Conservation (phyloP, 495 filamentous ascomycete species). For the Massariosphaeria phaeospora region DNA sequence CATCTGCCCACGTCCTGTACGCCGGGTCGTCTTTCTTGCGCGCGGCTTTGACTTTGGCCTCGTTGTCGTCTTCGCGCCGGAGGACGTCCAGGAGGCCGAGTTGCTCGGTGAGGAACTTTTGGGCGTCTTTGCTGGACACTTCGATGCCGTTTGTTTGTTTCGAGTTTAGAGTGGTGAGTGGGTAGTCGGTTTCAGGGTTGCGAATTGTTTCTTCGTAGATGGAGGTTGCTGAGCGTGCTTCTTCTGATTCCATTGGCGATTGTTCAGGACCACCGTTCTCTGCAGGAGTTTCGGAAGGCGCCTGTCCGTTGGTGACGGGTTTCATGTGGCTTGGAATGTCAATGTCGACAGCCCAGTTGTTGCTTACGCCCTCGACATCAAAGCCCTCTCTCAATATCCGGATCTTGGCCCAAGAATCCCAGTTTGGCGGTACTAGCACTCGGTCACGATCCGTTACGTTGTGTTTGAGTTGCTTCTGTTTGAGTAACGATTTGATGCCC, state of each 20-base stretch:
- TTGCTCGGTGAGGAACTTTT: slow-evolving; percentile 71
- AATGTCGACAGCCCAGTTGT: slow-evolving; percentile 79
- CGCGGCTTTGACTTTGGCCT: slow-evolving; percentile 48
- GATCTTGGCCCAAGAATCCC: slow-evolving; percentile 99
- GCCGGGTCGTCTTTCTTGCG: slow-evolving; percentile 40
- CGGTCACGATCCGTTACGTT: slow-evolving; percentile 96
- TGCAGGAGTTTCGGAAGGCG: neutral
- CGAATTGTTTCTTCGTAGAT: slow-evolving; percentile 76
- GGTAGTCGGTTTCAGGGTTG: slow-evolving; percentile 59
- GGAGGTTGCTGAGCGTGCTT: slow-evolving; percentile 49
- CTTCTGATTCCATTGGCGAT: slow-evolving; percentile 1
- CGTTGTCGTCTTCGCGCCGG: slow-evolving; percentile 53
- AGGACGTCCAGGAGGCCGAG: slow-evolving; percentile 61
- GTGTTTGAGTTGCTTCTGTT: slow-evolving; percentile 77
- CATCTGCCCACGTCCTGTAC: slow-evolving; percentile 18
- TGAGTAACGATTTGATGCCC: slow-evolving; percentile 82
- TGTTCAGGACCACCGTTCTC: neutral
- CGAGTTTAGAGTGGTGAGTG: slow-evolving; percentile 48
- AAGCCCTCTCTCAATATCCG: slow-evolving; percentile 89
- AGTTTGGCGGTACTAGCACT: slow-evolving; percentile 88
- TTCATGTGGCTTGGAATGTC: slow-evolving; percentile 42
- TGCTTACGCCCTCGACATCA: slow-evolving; percentile 80
- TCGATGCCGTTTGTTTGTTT: slow-evolving; percentile 54
- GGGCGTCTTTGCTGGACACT: slow-evolving; percentile 68
- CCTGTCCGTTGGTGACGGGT: slow-evolving; percentile 16